Evolutionary conservation across 345 rosid species (phyloP), one percentile per base, ranked within the genome.

Genomic region (Hevea brasiliensis): DNA sequence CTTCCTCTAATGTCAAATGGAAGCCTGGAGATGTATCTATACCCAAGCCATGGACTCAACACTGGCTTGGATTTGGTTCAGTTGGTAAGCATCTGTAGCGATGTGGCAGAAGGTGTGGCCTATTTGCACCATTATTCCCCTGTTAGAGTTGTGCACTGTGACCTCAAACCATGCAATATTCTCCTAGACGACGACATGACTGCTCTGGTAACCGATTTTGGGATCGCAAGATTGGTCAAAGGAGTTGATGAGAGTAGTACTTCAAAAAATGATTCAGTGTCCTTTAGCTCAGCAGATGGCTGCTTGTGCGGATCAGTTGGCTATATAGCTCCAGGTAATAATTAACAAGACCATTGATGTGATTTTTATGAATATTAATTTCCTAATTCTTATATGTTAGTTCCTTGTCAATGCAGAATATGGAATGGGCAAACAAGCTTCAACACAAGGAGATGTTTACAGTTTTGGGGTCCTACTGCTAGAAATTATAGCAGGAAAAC

Each of bases 91-190:
- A 90, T 95, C 8, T 88, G 93, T 56, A 80, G 78, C 17, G 96
- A 92, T 79, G 99, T 95, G 6, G 96, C 99, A 0, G 97, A 92
- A 81, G 98, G 89, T 8, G 57, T 90, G 58, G 94, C 93, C 48
- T 95, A 95, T 76, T 79, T 92, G 78, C 98, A 95, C 80, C 96
- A 92, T 63, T 77, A 86, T 26, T 89, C 97, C 45, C 96, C 97
- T 0, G 94, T 88, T 17, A 89, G 84, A 84, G 96, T 95, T n/a
- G 89, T 92, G 75, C 99, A 95, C 69, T 95, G 99, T 74, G 99
- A 95, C 81, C 91, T 95, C 18, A 95, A 95, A 76, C 99, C 98
- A 0, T 89, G 97, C 86, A 95, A 92, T 57, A 88, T 95, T 70
- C 96, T 95, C 72, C 98, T 90, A 13, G 98, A 95, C 37, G 85